Evolutionary conservation across 257 asterid species (phyloP).

Genomic region (Prunella vulgaris): DNA sequence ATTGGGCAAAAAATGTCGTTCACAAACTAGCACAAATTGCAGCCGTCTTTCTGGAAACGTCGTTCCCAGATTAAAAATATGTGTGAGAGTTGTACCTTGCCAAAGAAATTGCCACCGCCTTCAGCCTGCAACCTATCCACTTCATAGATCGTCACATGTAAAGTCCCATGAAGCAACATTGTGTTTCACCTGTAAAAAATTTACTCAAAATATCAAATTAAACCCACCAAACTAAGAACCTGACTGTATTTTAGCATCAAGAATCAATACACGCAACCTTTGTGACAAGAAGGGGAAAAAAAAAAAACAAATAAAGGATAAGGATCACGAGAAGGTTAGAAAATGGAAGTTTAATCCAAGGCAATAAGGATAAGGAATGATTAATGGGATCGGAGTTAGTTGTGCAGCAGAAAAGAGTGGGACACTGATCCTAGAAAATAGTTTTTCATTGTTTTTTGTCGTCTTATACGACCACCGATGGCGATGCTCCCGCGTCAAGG

Average conservation of each 20-base stretch:
- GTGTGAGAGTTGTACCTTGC: conserved; percentile 27
- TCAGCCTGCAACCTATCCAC: conserved; percentile 36
- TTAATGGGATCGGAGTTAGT: conserved; percentile 26
- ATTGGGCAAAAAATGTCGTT: no score
- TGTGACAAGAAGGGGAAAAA: not conserved
- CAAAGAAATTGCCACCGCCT: conserved; percentile 32
- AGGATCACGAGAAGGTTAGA: no score
- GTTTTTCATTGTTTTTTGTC: not conserved
- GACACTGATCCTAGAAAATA: conserved; percentile 26
- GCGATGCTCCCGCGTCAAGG: not conserved
- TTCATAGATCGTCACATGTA: conserved; percentile 38
- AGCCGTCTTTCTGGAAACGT: no score
- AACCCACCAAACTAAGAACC: not conserved
- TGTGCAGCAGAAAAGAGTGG: conserved; percentile 7
- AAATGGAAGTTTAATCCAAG: not conserved
- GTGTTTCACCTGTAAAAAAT: conserved; percentile 20
- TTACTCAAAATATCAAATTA: not conserved
- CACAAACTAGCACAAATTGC: no score
- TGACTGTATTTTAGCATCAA: not conserved
- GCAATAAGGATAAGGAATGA: not conserved
- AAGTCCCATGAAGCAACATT: conserved; percentile 49
- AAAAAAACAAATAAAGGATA: not conserved
- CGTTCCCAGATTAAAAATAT: not conserved
- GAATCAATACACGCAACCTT: not conserved
- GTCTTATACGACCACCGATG: not conserved